Conservation (phyloP, 176 grass and related monocot species). For the Typha latifolia region DNA sequence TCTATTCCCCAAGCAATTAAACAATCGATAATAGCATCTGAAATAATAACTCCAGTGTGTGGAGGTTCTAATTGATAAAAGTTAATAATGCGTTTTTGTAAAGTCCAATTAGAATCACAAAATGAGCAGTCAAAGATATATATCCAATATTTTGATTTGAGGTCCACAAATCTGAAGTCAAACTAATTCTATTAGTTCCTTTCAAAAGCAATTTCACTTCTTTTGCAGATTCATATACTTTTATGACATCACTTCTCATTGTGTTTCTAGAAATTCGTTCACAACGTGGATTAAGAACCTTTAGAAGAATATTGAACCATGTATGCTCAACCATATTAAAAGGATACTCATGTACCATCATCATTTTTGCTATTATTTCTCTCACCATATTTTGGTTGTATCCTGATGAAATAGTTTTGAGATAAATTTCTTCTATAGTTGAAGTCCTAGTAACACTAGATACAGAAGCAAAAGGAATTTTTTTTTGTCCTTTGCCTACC, state of each 20-base stretch:
- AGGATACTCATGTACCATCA: background rate
- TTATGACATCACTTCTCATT: conserved; percentile 1
- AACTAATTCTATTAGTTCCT: background rate
- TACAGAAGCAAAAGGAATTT: no score
- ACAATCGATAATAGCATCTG: conserved; percentile 4
- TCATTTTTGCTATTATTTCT: background rate
- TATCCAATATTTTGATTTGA: no score
- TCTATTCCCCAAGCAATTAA: conserved; percentile 1
- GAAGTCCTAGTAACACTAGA: no score
- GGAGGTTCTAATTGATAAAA: conserved; percentile 1
- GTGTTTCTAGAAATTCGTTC: background rate
- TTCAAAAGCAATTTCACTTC: background rate
- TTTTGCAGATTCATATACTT: background rate
- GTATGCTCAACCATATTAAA: no score
- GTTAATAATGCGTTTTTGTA: conserved; percentile 2
- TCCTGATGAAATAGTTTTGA: no score
- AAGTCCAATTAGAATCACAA: background rate
- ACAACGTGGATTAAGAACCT: background rate
- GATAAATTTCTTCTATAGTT: no score
- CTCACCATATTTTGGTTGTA: no score
- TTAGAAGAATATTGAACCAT: background rate
- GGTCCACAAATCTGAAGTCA: background rate
- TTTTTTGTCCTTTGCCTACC: no score
- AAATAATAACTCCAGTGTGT: background rate
- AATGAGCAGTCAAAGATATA: conserved; percentile 8